Conservation (phyloP, 2,329 filamentous ascomycete species). For the Fusarium falciforme region DNA sequence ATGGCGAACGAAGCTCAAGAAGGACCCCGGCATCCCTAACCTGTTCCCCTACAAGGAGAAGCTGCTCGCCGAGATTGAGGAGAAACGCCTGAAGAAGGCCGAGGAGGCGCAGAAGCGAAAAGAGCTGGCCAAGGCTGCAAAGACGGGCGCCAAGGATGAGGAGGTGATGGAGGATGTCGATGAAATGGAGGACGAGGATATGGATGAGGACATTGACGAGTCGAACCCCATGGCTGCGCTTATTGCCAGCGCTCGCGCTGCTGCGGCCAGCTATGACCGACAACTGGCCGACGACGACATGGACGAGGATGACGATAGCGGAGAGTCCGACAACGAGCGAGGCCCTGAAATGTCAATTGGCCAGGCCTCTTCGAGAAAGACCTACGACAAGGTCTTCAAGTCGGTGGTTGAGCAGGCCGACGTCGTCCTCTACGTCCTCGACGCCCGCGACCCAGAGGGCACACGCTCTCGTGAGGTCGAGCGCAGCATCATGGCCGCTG, state of each 20-base stretch:
- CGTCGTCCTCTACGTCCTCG: constrained; percentile 91
- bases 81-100: constrained; percentile 81
- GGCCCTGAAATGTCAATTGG: constrained; percentile 62
- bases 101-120: constrained; percentile 79
- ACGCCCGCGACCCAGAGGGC: constrained; percentile 90
- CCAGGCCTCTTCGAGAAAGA: constrained; percentile 77
- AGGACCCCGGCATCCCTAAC: constrained; percentile 97
- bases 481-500: constrained; percentile 89
- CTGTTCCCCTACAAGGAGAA: constrained; percentile 98
- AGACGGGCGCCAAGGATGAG: constrained; percentile 62
- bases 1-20: constrained; percentile 96
- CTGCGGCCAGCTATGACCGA: constrained; percentile 79
- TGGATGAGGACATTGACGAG: constrained; percentile 71
- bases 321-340: constrained; percentile 66
- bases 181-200: constrained; percentile 62
- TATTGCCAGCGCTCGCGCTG: constrained; percentile 82
- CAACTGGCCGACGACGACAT: constrained; percentile 70
- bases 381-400: constrained; percentile 97
- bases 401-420: constrained; percentile 89
- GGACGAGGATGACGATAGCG: constrained; percentile 57
- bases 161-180: constrained; percentile 60
- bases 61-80: constrained; percentile 93
- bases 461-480: constrained; percentile 93
- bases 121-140: constrained; percentile 77
- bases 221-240: constrained; percentile 94